A percentile compares a stretch with the other conserved stretches of the same genome.
Evolutionary conservation across 1,139 yeast species (phyloP).

Genomic region (Kluyveromyces marxianus): DNA sequence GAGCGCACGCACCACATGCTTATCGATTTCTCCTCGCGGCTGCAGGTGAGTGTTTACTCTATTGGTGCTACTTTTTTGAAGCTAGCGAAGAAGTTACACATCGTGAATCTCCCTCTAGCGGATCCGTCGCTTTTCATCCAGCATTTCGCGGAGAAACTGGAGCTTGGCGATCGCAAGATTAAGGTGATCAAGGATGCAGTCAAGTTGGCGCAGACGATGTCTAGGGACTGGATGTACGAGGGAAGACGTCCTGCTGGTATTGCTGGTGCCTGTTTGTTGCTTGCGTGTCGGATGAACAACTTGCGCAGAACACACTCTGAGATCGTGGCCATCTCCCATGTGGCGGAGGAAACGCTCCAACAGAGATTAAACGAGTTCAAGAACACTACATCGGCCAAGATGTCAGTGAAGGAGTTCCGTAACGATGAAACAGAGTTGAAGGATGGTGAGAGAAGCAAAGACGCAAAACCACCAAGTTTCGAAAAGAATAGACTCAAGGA

Average conservation of each 20-base stretch:
- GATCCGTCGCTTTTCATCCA: slow-evolving; percentile 93
- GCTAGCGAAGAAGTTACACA: slow-evolving; percentile 75
- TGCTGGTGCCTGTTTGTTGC: slow-evolving; percentile 89
- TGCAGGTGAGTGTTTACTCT: slow-evolving; percentile 87
- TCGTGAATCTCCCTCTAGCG: slow-evolving; percentile 71
- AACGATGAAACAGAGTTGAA: slow-evolving; percentile 27
- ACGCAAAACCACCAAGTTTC: slow-evolving; percentile 78
- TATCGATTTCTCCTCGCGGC: slow-evolving; percentile 83
- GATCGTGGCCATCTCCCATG: slow-evolving; percentile 90
- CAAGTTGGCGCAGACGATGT: slow-evolving; percentile 81
- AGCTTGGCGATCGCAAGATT: slow-evolving; percentile 62
- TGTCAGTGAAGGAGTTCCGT: slow-evolving; percentile 71
- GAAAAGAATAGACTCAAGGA: slow-evolving; percentile 42
- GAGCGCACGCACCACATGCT: slow-evolving; percentile 90
- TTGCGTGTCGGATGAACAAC: slow-evolving; percentile 96
- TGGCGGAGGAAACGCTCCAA: slow-evolving; percentile 90
- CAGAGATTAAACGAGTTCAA: slow-evolving; percentile 83
- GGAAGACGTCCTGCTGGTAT: slow-evolving; percentile 98
- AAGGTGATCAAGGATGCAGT: slow-evolving; percentile 84
- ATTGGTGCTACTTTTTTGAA: slow-evolving; percentile 93
- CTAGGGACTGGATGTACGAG: slow-evolving; percentile 90
- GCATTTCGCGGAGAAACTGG: slow-evolving; percentile 83
- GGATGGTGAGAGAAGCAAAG: slow-evolving; percentile 24
- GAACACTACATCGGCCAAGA: slow-evolving; percentile 61
- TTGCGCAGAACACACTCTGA: slow-evolving; percentile 87